These are phyloP conservation scores for Przewalskia tangutica DNA, from an alignment of 257 asterid genomes.

Conservation along the genomic window DNA sequence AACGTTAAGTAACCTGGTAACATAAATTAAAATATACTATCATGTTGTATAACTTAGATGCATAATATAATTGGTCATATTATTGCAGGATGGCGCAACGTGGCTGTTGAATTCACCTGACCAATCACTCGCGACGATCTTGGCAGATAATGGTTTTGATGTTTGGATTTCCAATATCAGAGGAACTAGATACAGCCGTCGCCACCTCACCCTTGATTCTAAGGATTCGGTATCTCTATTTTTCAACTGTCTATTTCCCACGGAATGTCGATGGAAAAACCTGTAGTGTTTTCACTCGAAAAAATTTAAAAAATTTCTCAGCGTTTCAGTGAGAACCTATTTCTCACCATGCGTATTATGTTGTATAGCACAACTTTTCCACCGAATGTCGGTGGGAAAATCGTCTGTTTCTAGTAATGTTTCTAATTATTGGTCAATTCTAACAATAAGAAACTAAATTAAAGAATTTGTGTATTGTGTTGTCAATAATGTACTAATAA, in stretches of 20 bases:
- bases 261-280: no score
- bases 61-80: neutral
- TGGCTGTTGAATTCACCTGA: conserved; percentile 70
- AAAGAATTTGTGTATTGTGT: neutral
- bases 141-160: conserved; percentile 72
- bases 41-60: neutral
- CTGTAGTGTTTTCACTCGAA: no score
- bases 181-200: conserved; percentile 68
- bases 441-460: neutral
- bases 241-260: no score
- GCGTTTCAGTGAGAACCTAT: no score
- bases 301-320: no score
- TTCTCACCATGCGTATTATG: no score
- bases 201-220: conserved; percentile 46
- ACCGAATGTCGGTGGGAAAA: no score
- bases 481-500: neutral
- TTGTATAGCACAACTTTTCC: no score
- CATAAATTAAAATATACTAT: no score
- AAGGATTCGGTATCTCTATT: conserved; percentile 18
- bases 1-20: no score
- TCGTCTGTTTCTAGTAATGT: no score
- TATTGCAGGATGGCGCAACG: conserved; percentile 59
- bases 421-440: neutral
- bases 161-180: conserved; percentile 78
- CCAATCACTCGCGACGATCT: conserved; percentile 46